These are phyloP conservation scores for Polygonum maritimum DNA, from an alignment of 148 eudicot genomes.

Conservation along the genomic window DNA sequence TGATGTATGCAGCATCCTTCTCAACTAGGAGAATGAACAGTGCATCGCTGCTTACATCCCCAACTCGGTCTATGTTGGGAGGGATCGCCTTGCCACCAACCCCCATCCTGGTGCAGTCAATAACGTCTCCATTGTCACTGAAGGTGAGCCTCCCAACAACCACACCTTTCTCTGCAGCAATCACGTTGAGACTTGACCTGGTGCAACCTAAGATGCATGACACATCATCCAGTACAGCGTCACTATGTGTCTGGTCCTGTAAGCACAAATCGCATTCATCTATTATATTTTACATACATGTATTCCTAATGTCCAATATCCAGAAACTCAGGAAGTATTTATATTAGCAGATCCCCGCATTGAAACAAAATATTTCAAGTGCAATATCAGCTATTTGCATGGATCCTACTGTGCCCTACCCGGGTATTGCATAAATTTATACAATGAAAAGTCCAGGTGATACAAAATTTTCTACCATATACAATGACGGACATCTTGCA, in stretches of 20 bases:
- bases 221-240: conserved; percentile 78
- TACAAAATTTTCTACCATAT: not conserved
- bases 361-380: not conserved
- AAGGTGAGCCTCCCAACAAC: conserved; percentile 78
- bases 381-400: not conserved
- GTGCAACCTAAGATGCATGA: conserved; percentile 85
- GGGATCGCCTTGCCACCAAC: conserved; percentile 93
- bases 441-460: not conserved
- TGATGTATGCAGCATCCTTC: conserved; percentile 90
- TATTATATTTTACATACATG: not conserved
- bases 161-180: conserved; percentile 83
- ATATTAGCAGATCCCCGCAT: not conserved
- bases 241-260: conserved; percentile 75
- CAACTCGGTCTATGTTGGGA: conserved; percentile 86
- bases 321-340: not conserved
- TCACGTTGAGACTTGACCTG: conserved; percentile 65
- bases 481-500: not conserved
- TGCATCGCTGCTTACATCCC: conserved; percentile 78
- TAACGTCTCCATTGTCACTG: conserved; percentile 87
- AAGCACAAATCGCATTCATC: not conserved
- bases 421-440: not conserved
- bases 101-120: conserved; percentile 93
- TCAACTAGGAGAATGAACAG: conserved; percentile 72
- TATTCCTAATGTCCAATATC: not conserved
- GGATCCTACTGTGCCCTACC: not conserved